Evolutionary conservation across 768 basidiomycete species (phyloP).

Genomic region (Floccularia luteovirens): DNA sequence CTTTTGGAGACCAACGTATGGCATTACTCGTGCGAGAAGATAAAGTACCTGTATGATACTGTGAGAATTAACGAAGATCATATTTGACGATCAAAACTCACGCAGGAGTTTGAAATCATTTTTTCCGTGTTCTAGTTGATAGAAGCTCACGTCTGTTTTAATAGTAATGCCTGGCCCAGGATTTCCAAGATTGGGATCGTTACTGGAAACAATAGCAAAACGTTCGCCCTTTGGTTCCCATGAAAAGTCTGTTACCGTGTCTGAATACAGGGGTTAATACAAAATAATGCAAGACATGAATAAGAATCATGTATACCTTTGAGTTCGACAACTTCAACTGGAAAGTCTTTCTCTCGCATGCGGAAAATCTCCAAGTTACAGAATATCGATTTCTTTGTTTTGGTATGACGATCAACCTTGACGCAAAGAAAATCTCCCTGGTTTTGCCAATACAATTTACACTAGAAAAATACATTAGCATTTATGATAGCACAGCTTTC

Average conservation of each 20-base stretch:
- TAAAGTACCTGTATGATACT: constrained; percentile 49
- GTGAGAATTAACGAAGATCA: constrained; percentile 6
- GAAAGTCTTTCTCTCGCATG: constrained; percentile 94
- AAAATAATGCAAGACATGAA: not conserved
- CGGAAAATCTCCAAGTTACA: constrained; percentile 98
- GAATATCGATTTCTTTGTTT: constrained; percentile 97
- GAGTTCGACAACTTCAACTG: constrained; percentile 94
- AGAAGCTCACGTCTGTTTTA: constrained; percentile 95
- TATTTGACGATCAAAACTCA: constrained; percentile 25
- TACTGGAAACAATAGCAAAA: constrained; percentile 92
- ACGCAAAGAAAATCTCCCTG: constrained; percentile 98
- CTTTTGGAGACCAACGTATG: constrained; percentile 94
- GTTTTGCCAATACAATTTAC: constrained; percentile 97
- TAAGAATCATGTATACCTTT: constrained; percentile 60
- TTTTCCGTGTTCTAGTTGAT: constrained; percentile 86
- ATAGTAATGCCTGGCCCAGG: constrained; percentile 87
- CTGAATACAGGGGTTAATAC: constrained; percentile 27
- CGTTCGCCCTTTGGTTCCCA: constrained; percentile 99
- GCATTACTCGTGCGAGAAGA: constrained; percentile 85
- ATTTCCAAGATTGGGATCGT: constrained; percentile 89
- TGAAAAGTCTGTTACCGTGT: constrained; percentile 91
- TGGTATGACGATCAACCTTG: constrained; percentile 97
- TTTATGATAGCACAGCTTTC: constrained; percentile 4
- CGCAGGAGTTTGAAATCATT: constrained; percentile 91
- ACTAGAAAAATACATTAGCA: constrained; percentile 37